Base-by-base conservation (phyloP, 768 basidiomycete genomes). In the Serendipita indica region DNA sequence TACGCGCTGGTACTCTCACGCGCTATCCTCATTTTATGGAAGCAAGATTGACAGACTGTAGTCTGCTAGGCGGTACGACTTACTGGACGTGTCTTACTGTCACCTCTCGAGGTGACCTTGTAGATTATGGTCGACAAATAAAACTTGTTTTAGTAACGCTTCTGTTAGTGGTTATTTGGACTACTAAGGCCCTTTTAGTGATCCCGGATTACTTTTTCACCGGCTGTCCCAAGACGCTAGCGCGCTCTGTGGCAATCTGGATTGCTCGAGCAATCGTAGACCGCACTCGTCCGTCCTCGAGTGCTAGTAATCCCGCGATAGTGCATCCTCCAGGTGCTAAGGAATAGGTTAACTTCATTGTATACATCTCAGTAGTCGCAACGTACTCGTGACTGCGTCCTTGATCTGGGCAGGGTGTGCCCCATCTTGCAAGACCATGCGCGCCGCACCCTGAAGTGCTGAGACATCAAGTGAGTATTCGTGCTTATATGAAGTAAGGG, bases 291-390 rank as follows among this genome's bases (percentile, higher is more conserved):
- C 94, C 94, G 63, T 99, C 96, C 70, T 99, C 96, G 68, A 99
- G 77, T 0, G 89, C 84, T 18, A 99, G 73, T 27, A 99, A 72
- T n/a, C 96, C 96, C 2, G 96, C 96, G 63, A 99, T 98, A 0
- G 96, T 99, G 65, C 92, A 96, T 45, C 96, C 96, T 59, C 94
- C 96, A 0, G 96, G 96, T 35, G 96, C 94, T 97, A 62, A 25
- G 62, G 30, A 25, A 12, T 46, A 20, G 20, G 25, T 16, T n/a
- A 33, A 58, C n/a, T 27, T 4, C 66, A 49, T 16, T 52, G 57
- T 3, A 5, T 25, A 16, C 3, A 52, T 28, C 16, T 57, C n/a
- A 61, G 3, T 34, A 1, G 37, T 14, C 39, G 28, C 20, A 4
- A 74, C 87, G 65, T 66, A 90, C 94, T 99, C 10, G 96, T 97